phyloP scores from a whole-genome alignment of 2,329 filamentous ascomycete species.

The Pseudogymnoascus sp. region DNA sequence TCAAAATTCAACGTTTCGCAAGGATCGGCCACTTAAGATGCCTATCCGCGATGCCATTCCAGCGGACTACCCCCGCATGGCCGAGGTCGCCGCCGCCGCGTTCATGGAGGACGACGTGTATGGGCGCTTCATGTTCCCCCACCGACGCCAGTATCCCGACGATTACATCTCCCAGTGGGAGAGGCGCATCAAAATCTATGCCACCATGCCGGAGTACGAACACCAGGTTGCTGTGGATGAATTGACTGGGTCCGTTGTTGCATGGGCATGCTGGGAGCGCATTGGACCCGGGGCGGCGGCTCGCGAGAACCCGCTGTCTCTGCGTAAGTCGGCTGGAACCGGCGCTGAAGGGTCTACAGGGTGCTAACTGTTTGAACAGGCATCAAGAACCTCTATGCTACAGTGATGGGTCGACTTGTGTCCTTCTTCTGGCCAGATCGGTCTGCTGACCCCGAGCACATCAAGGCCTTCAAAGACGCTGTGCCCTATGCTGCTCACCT shows the following conservation, averaged over 20 bases:
- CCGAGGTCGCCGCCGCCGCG: slow-evolving; percentile 26
- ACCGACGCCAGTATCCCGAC: slow-evolving; percentile 27
- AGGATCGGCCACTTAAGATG: slow-evolving; percentile 6
- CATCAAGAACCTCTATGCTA: slow-evolving; percentile 5
- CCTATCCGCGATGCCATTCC: slow-evolving; percentile 10
- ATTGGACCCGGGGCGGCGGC: slow-evolving; percentile 13
- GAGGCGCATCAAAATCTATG: slow-evolving; percentile 26
- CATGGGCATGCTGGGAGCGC: slow-evolving; percentile 23
- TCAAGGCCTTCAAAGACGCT: slow-evolving; percentile 20
- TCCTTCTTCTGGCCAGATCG: slow-evolving; percentile 21
- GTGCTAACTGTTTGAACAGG: slow-evolving; percentile 9
- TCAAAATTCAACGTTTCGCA: neutral
- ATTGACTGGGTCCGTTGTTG: slow-evolving; percentile 20
- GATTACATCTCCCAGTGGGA: slow-evolving; percentile 30
- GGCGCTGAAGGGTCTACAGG: slow-evolving; percentile 18
- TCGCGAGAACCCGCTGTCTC: neutral
- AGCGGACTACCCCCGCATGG: slow-evolving; percentile 19
- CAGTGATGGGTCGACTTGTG: slow-evolving; percentile 14
- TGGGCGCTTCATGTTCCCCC: slow-evolving; percentile 30
- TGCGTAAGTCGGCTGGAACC: neutral
- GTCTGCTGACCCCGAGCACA: slow-evolving; percentile 19
- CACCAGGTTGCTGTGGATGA: slow-evolving; percentile 25
- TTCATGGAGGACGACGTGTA: slow-evolving; percentile 32
- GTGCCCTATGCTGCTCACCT: slow-evolving; percentile 21
- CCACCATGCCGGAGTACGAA: slow-evolving; percentile 15